phyloP scores from a whole-genome alignment of 2,329 filamentous ascomycete genomes.

The Monosporascus cannonballus region DNA sequence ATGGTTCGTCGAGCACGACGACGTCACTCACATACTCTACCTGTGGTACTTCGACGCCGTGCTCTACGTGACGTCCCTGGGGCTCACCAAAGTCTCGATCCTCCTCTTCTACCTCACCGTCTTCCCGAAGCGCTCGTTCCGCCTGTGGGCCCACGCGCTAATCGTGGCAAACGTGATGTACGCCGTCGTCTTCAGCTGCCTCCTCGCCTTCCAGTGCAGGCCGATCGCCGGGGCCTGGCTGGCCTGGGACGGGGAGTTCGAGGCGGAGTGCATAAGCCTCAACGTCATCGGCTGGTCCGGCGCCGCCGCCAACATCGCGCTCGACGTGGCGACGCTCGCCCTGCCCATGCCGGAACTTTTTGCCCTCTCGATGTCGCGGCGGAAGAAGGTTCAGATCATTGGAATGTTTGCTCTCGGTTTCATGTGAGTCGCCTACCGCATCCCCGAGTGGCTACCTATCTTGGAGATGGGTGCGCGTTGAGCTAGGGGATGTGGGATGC shows the following conservation, averaged over 20 bases:
- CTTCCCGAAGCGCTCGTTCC: constrained; percentile 10
- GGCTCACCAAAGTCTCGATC: constrained; percentile 19
- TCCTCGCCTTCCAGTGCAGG: constrained; percentile 14
- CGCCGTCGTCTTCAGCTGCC: constrained; percentile 9
- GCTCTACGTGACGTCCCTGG: constrained; percentile 13
- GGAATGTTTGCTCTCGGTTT: constrained; percentile 17
- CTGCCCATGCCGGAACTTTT: constrained; percentile 13
- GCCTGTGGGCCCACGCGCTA: constrained; percentile 8
- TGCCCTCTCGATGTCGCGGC: constrained; percentile 8
- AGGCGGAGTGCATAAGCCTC: constrained; percentile 12
- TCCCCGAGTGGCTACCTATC: too few species aligned
- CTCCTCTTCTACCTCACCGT: constrained; percentile 20
- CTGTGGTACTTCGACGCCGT: constrained; percentile 14
- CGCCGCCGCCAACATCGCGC: constrained; percentile 11
- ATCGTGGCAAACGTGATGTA: constrained; percentile 13
- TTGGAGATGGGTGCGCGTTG: neutral
- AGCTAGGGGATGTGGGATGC: neutral
- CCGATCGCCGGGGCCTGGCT: constrained; percentile 15
- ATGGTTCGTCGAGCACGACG: constrained; percentile 30
- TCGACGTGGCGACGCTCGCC: constrained; percentile 12
- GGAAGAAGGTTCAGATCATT: constrained; percentile 14
- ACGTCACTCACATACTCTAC: constrained; percentile 31
- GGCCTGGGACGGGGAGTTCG: constrained; percentile 12
- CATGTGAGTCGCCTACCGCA: constrained; percentile 5
- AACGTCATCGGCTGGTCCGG: constrained; percentile 14